Conservation (phyloP, 1,284 basidiomycete genomes). For the Puccinia coronata region DNA sequence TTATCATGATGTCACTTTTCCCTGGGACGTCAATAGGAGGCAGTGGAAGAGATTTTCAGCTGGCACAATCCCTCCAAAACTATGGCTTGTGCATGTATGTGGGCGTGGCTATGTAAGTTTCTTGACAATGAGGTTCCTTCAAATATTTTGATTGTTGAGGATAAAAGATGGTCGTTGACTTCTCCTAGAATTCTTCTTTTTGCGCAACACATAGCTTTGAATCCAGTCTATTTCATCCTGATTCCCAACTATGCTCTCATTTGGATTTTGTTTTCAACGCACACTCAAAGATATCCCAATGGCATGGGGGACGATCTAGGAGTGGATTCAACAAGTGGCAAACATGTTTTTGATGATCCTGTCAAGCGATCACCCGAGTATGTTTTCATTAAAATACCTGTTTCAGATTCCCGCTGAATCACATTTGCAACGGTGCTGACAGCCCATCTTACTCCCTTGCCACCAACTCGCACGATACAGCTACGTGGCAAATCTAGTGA, state of each 20-base stretch:
- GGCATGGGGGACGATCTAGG: slow-evolving; percentile 23
- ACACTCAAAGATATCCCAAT: slow-evolving; percentile 23
- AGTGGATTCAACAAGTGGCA: not conserved
- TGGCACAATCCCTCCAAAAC: slow-evolving; percentile 27
- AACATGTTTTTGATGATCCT: slow-evolving; percentile 24
- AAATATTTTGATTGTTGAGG: not conserved
- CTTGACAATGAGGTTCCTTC: too few species aligned
- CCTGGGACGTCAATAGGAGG: slow-evolving; percentile 12
- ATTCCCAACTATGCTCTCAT: slow-evolving; percentile 29
- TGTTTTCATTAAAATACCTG: slow-evolving; percentile 53
- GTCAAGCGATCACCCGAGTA: slow-evolving; percentile 43
- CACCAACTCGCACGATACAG: not conserved
- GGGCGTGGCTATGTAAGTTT: slow-evolving; percentile 44
- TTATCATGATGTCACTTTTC: not conserved
- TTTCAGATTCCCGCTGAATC: slow-evolving; percentile 29
- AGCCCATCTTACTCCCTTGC: slow-evolving; percentile 50
- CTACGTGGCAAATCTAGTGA: slow-evolving; percentile 42
- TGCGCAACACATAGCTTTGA: slow-evolving; percentile 3
- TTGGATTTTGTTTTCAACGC: slow-evolving; percentile 33
- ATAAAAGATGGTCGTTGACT: not conserved
- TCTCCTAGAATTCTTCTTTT: not conserved
- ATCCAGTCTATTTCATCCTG: too few species aligned
- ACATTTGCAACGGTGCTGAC: not conserved
- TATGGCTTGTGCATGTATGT: slow-evolving; percentile 28
- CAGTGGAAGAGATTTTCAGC: slow-evolving; percentile 17